Evolutionary conservation across 2,329 filamentous ascomycete species (phyloP), one percentile per base, ranked within the genome.

Genomic region (Pyrenophora seminiperda): DNA sequence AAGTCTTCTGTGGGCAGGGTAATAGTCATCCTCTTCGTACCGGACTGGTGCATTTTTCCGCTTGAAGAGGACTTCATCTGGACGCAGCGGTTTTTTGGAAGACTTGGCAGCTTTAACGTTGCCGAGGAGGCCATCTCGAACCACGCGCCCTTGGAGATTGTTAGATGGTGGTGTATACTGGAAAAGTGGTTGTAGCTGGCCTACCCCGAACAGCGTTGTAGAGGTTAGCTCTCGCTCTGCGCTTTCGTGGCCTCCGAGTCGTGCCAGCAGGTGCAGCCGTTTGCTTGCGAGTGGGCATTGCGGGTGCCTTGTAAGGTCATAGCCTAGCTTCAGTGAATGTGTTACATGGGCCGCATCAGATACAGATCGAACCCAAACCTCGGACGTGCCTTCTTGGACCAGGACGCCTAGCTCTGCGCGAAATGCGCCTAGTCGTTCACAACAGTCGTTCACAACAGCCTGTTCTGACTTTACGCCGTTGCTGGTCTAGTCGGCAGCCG

Each of bases 121-220:
- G 9, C 79, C 81, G n/a, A 63, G 15, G 1, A 66, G 30, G 76
- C 63, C 63, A 14, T 52, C 48, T 31, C 53, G 55, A 1, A 57
- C 54, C 17, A 65, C 58, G 15, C 43, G 50, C 14, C 56, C 58
- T 61, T 10, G 33, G 7, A 2, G 6, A n/a, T 7, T 13, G 22
- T 44, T 29, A 54, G 46, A 41, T 15, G 6, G 17, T 18, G 13
- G n/a, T n/a, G n/a, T n/a, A n/a, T 18, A 3, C 15, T 13, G 7
- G 3, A 30, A 15, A 9, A 7, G 5, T 18, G 27, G 17, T 5
- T 39, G 18, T 17, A 11, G 18, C 10, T 20, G 19, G 33, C 48
- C 47, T 61, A 87, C 87, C 86, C 63, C 87, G 86, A 45, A 90
- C 86, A 13, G 87, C 87, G 73, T 91, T 88, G 71, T 88, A 91